Percentiles rank a stretch among this genome's conserved stretches.
These are phyloP conservation scores for Phyllosticta citriasiana DNA, from an alignment of 2,329 filamentous ascomycete genomes.

Conservation along the genomic window DNA sequence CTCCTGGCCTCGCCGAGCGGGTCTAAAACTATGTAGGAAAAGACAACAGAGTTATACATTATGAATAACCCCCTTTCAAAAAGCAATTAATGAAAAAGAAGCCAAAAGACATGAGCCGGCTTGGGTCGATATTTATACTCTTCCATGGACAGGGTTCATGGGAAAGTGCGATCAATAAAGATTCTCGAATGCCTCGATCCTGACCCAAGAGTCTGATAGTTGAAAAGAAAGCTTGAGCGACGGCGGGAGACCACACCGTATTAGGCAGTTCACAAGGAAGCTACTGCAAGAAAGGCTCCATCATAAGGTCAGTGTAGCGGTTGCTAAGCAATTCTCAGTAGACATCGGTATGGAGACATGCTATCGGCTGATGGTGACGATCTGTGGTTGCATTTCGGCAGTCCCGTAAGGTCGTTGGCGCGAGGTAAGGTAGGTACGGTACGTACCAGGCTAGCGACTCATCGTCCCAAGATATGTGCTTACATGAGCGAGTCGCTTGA, in stretches of 20 bases:
- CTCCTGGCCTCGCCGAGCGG: neutral
- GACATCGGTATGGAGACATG: neutral
- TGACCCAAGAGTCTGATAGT: neutral
- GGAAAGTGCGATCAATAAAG: slow-evolving; percentile 2
- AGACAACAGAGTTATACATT: neutral
- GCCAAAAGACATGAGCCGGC: neutral
- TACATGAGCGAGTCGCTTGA: neutral
- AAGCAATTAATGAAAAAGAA: neutral
- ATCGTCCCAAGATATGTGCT: neutral
- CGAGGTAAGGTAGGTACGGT: neutral
- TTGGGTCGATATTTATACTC: neutral
- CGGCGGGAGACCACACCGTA: neutral
- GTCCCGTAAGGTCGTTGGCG: neutral
- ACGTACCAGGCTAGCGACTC: neutral
- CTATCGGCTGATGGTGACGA: neutral
- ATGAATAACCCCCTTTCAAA: neutral
- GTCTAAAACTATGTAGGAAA: neutral
- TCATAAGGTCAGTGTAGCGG: neutral
- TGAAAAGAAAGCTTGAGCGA: neutral
- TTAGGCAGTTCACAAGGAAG: neutral
- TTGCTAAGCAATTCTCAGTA: neutral
- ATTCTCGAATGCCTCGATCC: neutral
- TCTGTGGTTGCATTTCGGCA: neutral
- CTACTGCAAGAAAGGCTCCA: neutral
- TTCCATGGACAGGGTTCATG: neutral